These are phyloP conservation scores for Phaseolus lunatus DNA, from an alignment of 306 rosid genomes.

Conservation along the genomic window DNA sequence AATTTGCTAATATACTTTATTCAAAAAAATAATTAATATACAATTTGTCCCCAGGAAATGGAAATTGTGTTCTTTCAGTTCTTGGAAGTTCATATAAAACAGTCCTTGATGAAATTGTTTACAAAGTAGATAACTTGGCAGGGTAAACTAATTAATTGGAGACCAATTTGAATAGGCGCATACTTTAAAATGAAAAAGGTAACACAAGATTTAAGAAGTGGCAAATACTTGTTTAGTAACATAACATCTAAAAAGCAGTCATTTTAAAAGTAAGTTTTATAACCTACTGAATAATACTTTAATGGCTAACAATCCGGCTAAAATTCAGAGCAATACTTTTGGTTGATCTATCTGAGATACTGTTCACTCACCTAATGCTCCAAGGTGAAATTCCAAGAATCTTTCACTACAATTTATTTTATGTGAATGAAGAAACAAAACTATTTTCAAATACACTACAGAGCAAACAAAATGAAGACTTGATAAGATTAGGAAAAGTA, in stretches of 20 bases:
- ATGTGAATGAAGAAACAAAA: neutral
- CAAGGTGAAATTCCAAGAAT: constrained; percentile 31
- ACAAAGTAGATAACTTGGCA: neutral
- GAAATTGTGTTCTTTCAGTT: neutral
- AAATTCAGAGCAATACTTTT: constrained; percentile 11
- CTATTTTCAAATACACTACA: neutral
- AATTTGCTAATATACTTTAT: too few relatives aligned
- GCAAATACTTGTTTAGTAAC: neutral
- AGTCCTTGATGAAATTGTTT: neutral
- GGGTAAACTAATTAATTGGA: neutral
- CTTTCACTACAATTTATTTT: constrained; percentile 13
- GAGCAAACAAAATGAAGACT: constrained; percentile 17
- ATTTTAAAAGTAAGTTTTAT: neutral
- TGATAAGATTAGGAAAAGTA: constrained; percentile 28
- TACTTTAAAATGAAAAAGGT: neutral
- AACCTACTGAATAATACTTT: constrained; percentile 13
- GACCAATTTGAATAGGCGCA: neutral
- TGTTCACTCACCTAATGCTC: constrained; percentile 18
- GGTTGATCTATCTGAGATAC: neutral
- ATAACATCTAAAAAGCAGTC: neutral
- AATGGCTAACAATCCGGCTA: neutral
- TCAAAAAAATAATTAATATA: neutral
- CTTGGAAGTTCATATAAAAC: neutral
- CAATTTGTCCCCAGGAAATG: neutral
- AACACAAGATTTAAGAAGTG: neutral